Base-by-base conservation (phyloP, 2,329 filamentous ascomycete species). In the Trichophyton schoenleinii region DNA sequence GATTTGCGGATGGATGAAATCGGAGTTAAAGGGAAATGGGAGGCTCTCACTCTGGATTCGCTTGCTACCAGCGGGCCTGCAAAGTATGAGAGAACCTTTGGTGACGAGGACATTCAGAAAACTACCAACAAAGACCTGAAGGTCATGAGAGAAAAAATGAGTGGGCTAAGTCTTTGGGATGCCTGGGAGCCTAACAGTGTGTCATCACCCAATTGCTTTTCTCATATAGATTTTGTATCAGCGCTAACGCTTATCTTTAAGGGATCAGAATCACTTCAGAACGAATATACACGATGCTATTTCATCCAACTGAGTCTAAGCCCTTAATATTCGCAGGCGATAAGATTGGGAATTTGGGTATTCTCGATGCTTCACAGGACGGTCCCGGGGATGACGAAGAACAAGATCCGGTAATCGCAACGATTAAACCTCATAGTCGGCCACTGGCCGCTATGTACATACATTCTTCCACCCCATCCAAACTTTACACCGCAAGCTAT, bases 231-330 rank as follows among this genome's bases (percentile, higher is more conserved):
- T 61, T 8, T 38, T 52, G 36, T 55, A 36, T 57, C 41, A 66
- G 2, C 41, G 22, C 55, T 58, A 58, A 58, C 55, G 9, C 42
- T 25, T 22, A 11, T 22, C 20, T n/a, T 58, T 13, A 42, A 90
- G 89, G 89, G 60, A 94, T 96, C 68, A 97, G 96, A 71, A 86
- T 96, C 57, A 92, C 88, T 0, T 91, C 91, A 0, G 90, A 96
- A 67, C 79, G 92, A 60, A 82, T 95, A 13, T 99, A 97, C 70
- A 82, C 88, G 0, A 84, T 97, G 68, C 85, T 87, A 0, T 92
- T 99, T 67, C 94, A 99, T 68, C 94, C 94, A 0, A 91, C 86
- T 0, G 80, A 85, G 62, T 85, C 91, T 2, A 97, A 97, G 68
- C 85, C 91, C 0, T 79, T 99, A 2, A 81, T 97, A 1, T 95